These are phyloP conservation scores for Pythium phragmitis DNA, from an alignment of 352 stramenopile species.

Conservation along the genomic window DNA sequence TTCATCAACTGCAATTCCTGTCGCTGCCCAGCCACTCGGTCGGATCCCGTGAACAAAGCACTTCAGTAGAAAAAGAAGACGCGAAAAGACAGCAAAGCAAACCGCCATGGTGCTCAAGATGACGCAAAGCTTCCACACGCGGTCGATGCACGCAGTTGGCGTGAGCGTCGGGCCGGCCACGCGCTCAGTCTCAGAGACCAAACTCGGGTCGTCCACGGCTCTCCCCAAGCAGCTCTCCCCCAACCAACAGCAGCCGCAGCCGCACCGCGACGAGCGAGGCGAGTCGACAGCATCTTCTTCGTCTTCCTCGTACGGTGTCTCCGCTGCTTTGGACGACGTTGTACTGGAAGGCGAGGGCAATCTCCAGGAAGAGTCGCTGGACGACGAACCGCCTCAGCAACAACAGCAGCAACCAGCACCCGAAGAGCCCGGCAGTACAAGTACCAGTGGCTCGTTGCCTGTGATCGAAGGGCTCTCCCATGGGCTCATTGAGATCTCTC, in stretches of 20 bases:
- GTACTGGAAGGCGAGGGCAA: conserved; percentile 11
- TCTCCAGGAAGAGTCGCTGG: conserved; percentile 4
- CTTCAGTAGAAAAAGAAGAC: neutral
- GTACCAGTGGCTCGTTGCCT: neutral
- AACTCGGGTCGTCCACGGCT: conserved; percentile 10
- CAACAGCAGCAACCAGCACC: neutral
- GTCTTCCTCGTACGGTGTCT: conserved; percentile 7
- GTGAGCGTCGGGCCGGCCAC: neutral
- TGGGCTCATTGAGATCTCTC: conserved; percentile 69
- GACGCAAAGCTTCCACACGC: conserved; percentile 33
- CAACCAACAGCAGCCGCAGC: neutral
- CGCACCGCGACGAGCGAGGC: conserved; percentile 6
- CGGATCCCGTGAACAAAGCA: neutral
- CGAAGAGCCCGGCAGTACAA: neutral
- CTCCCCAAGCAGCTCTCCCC: conserved; percentile 16
- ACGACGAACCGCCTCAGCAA: neutral
- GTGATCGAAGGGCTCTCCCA: conserved; percentile 2
- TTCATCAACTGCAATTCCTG: neutral
- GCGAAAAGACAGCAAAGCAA: neutral
- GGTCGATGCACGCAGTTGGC: conserved; percentile 18
- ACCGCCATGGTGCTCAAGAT: conserved; percentile 44
- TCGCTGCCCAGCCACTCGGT: neutral
- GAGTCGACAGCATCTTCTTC: conserved; percentile 16
- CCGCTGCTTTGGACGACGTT: conserved; percentile 13
- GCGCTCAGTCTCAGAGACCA: conserved; percentile 5